phyloP scores from a whole-genome alignment of 2,329 filamentous ascomycete genomes.

The Colletotrichum sp. region DNA sequence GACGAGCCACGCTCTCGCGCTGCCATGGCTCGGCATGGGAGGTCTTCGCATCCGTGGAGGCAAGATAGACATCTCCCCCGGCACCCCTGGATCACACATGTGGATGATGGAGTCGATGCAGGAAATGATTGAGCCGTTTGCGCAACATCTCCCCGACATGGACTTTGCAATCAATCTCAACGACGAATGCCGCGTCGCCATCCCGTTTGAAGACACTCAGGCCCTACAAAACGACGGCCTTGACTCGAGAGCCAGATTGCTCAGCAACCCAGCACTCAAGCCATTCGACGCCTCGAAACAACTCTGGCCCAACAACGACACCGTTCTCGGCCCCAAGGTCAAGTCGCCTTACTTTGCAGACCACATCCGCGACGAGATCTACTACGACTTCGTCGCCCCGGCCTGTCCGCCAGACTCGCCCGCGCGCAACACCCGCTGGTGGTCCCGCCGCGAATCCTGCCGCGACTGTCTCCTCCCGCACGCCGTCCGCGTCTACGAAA shows the following conservation, averaged over 20 bases:
- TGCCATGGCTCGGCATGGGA: slow-evolving; percentile 41
- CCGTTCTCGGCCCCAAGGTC: neutral
- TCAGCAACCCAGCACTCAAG: neutral
- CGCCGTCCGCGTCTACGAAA: slow-evolving; percentile 28
- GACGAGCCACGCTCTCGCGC: slow-evolving; percentile 33
- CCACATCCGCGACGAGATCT: slow-evolving; percentile 31
- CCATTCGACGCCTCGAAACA: neutral
- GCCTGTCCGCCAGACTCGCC: slow-evolving; percentile 52
- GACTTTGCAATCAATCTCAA: slow-evolving; percentile 76
- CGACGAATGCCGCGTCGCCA: slow-evolving; percentile 32
- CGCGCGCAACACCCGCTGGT: slow-evolving; percentile 43
- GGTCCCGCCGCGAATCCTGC: slow-evolving; percentile 41
- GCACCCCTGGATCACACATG: slow-evolving; percentile 35
- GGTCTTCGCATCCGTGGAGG: slow-evolving; percentile 65
- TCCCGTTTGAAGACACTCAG: neutral
- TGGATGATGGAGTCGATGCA: slow-evolving; percentile 45
- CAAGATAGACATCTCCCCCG: slow-evolving; percentile 46
- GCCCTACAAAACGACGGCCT: neutral
- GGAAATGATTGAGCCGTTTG: slow-evolving; percentile 72
- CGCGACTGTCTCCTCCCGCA: slow-evolving; percentile 38
- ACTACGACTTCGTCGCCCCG: slow-evolving; percentile 38
- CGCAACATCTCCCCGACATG: slow-evolving; percentile 76
- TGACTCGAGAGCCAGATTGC: neutral
- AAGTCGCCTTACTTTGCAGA: slow-evolving; percentile 22
- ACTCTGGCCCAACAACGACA: slow-evolving; percentile 19